Base-by-base conservation (phyloP, 768 basidiomycete genomes). In the Royoungia palumana region DNA sequence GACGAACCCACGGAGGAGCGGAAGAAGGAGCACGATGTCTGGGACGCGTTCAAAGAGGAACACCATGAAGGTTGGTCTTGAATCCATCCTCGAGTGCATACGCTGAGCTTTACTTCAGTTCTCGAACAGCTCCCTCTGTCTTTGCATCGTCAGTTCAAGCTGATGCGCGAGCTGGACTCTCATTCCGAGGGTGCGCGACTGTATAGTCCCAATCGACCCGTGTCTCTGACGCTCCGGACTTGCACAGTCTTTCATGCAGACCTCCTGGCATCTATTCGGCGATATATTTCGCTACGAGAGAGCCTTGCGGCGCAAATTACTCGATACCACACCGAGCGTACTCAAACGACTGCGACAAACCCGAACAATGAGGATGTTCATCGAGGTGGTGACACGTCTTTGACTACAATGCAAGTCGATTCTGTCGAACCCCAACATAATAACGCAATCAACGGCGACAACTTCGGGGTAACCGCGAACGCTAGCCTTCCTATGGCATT, bases 81-180 rank as follows among this genome's bases (percentile, higher is more conserved):
- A 28, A 41, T 14, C 11, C 25, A 6, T 30, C 40, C 24, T 17
- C 34, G 37, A 35, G 38, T 25, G 41, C 24, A 41, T n/a, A 37
- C 16, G 16, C 41, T 7, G 16, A 47, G 19, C 21, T 1, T 36
- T 7, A 7, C 21, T 5, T 36, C 44, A 93, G 89, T 83, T 41
- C 75, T 91, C 44, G 87, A 89, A 50, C 87, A 90, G 62, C 67
- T 93, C 8, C 90, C 90, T 1, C 68, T 89, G 46, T 82, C 85
- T 22, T 64, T 92, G 19, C 82, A 85, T 50, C 74, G 90, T 37
- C 83, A 85, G 44, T 83, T 82, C 59, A 74, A 77, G 25, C 71
- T 93, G 25, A 76, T 90, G 66, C 72, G 75, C 7, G 89, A 93
- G 63, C 70, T 90, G 30, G 90, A 92, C 56, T 73, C 81, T 47